Conservation (phyloP, 2,329 filamentous ascomycete genomes). For the Trichophyton mentagrophytes region DNA sequence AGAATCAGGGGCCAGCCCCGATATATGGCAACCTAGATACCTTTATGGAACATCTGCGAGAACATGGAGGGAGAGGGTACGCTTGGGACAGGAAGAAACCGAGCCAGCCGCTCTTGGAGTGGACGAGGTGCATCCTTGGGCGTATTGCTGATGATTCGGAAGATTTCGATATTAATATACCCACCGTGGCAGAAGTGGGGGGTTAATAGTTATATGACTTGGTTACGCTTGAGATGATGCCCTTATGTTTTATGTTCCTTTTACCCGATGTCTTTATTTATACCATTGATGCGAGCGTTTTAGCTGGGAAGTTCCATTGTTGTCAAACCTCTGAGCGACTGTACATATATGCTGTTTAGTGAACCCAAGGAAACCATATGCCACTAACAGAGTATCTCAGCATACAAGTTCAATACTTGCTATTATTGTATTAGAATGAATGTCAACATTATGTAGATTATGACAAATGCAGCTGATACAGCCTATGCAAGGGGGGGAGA, state of each 20-base stretch:
- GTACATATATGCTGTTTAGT: not conserved
- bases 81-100: constrained; percentile 22
- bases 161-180: constrained; percentile 38
- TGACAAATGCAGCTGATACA: not conserved
- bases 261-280: not conserved
- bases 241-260: not conserved
- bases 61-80: constrained; percentile 15
- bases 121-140: constrained; percentile 34
- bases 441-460: not conserved
- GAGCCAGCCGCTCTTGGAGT: constrained; percentile 27
- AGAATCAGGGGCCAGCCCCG: constrained; percentile 22
- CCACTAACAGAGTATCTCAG: not conserved
- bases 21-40: constrained; percentile 29
- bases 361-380: too few relatives aligned
- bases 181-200: constrained; percentile 12
- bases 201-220: not conserved
- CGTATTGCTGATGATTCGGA: constrained; percentile 28
- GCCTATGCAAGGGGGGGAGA: not conserved
- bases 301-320: not conserved
- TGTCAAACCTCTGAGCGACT: not conserved
- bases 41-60: constrained; percentile 35
- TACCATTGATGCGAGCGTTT: not conserved
- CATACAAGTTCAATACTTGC: not conserved
- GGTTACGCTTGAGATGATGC: not conserved
- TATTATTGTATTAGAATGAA: not conserved